phyloP scores from a whole-genome alignment of 208 protist genomes.

The Wallacemonas sp. region DNA sequence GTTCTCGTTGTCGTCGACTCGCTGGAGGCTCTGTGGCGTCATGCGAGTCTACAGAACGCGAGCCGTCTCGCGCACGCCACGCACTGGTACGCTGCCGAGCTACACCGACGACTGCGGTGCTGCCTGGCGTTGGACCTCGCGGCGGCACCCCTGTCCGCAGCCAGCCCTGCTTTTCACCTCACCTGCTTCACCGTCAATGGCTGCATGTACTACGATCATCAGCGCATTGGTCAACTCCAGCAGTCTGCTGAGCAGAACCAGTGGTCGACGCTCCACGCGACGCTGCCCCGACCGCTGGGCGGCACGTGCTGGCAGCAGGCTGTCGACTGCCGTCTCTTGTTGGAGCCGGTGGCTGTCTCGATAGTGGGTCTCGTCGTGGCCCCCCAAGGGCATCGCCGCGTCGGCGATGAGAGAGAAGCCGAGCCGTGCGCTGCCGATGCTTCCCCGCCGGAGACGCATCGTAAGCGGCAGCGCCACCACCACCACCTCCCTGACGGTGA shows the following conservation, averaged over 20 bases:
- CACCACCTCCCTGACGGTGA: neutral
- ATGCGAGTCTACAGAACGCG: conserved; percentile 6
- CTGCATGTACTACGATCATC: neutral
- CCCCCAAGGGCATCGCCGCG: no score
- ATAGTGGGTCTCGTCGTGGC: neutral
- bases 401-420: no score
- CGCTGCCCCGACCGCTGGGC: neutral
- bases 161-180: no score
- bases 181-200: neutral
- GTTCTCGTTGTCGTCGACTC: conserved; percentile 23
- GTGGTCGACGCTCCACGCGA: no score
- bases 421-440: no score
- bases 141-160: neutral
- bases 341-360: neutral
- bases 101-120: conserved; percentile 30
- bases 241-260: no score
- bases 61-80: conserved; percentile 17
- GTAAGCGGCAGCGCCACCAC: neutral
- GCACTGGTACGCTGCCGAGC: conserved; percentile 35
- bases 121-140: conserved; percentile 12
- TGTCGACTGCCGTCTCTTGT: conserved; percentile 3
- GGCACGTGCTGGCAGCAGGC: neutral
- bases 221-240: no score
- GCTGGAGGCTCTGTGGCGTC: conserved; percentile 13
- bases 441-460: neutral